These are phyloP conservation scores for Opeltia flavorubescens DNA, from an alignment of 495 filamentous ascomycete species.

Conservation along the genomic window DNA sequence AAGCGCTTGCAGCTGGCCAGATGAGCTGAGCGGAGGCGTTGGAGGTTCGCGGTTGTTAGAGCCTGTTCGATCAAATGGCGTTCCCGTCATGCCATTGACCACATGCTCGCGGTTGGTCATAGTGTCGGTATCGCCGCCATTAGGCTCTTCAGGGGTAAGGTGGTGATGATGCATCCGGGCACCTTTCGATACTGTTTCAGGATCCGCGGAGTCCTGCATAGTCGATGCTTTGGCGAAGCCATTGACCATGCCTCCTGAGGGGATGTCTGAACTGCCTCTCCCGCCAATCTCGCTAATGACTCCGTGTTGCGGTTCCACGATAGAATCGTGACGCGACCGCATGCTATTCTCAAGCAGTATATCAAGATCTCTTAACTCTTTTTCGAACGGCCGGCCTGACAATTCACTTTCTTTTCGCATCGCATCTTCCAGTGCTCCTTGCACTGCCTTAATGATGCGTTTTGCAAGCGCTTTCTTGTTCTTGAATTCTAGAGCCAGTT, in stretches of 20 bases:
- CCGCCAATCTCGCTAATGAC: slow-evolving; percentile 20
- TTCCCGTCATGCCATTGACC: neutral
- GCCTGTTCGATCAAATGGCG: neutral
- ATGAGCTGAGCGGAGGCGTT: slow-evolving; percentile 32
- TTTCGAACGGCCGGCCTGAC: slow-evolving; percentile 50
- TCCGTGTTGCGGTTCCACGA: slow-evolving; percentile 5
- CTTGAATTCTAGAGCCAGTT: slow-evolving; percentile 48
- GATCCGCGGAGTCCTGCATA: neutral
- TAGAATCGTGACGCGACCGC: slow-evolving; percentile 29
- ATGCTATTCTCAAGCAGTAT: slow-evolving; percentile 48
- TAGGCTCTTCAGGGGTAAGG: slow-evolving; percentile 1
- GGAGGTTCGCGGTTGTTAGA: slow-evolving; percentile 14
- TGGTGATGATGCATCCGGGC: neutral
- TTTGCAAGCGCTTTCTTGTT: slow-evolving; percentile 61
- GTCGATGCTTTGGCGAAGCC: neutral
- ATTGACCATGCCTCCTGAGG: neutral
- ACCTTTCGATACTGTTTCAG: neutral
- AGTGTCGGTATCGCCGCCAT: neutral
- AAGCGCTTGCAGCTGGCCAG: slow-evolving; percentile 37
- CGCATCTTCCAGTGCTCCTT: slow-evolving; percentile 62
- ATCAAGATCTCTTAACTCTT: slow-evolving; percentile 58
- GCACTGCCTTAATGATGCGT: slow-evolving; percentile 67
- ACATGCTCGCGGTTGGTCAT: neutral
- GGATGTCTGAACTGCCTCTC: slow-evolving; percentile 14
- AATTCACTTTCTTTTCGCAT: slow-evolving; percentile 68